Evolutionary conservation across 768 basidiomycete genomes (phyloP).

Genomic region (Termitomyces titanicus): DNA sequence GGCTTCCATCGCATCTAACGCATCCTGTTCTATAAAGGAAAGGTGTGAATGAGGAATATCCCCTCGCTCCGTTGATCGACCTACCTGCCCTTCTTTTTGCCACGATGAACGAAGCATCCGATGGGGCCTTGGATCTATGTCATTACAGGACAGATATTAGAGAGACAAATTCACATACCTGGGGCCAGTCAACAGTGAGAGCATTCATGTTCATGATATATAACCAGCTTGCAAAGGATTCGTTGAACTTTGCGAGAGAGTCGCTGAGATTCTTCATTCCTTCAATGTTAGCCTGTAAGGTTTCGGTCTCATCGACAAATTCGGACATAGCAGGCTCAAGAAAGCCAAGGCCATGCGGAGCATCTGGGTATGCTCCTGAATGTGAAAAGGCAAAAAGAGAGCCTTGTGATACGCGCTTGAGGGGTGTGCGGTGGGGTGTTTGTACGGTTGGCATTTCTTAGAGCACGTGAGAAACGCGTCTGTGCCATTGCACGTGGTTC

Average conservation of each 20-base stretch:
- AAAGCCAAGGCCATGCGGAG: constrained; percentile 82
- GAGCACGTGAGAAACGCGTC: constrained; percentile 11
- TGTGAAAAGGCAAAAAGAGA: constrained; percentile 85
- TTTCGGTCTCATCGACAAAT: constrained; percentile 84
- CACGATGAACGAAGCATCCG: constrained; percentile 53
- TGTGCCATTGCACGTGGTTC: constrained; percentile 23
- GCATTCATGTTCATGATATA: constrained; percentile 95
- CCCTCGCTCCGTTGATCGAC: constrained; percentile 6
- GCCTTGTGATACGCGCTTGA: constrained; percentile 87
- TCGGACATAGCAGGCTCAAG: constrained; percentile 82
- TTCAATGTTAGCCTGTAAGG: constrained; percentile 72
- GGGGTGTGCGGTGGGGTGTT: constrained; percentile 73
- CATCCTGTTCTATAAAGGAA: constrained; percentile 49
- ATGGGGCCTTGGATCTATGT: constrained; percentile 46
- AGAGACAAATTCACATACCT: constrained; percentile 41
- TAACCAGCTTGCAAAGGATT: constrained; percentile 88
- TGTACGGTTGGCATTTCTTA: constrained; percentile 22
- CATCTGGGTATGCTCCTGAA: constrained; percentile 67
- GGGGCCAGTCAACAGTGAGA: constrained; percentile 89
- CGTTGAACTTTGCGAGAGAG: constrained; percentile 83
- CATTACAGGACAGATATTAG: background rate
- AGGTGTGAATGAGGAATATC: background rate
- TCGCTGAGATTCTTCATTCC: constrained; percentile 68
- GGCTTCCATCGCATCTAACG: constrained; percentile 52
- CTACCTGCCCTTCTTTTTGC: constrained; percentile 61